Evolutionary conservation across 306 rosid species (phyloP).

Genomic region (Astragalus glycyphyllos): DNA sequence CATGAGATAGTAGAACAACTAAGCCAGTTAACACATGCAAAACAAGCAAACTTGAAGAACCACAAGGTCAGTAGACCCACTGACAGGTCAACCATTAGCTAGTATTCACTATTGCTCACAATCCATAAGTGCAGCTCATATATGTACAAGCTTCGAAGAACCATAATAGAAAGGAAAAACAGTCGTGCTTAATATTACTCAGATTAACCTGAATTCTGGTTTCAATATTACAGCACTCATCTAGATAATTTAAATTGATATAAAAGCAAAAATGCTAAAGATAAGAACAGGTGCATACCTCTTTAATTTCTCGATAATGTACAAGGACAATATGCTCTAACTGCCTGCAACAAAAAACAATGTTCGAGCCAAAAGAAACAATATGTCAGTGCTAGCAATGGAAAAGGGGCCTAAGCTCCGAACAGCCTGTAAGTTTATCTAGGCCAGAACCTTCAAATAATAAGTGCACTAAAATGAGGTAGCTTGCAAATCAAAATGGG

Average conservation of each 20-base stretch:
- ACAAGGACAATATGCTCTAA: slow-evolving; percentile 82
- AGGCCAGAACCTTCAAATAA: background rate
- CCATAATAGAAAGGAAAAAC: slow-evolving; percentile 19
- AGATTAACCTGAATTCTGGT: slow-evolving; percentile 13
- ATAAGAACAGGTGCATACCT: slow-evolving; percentile 50
- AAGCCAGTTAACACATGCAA: slow-evolving; percentile 32
- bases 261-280: slow-evolving; percentile 1
- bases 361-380: slow-evolving; percentile 14
- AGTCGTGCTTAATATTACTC: background rate
- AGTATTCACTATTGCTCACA: slow-evolving; percentile 22
- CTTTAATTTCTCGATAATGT: slow-evolving; percentile 72
- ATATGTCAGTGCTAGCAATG: background rate
- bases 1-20: slow-evolving; percentile 34
- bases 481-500: background rate
- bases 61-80: slow-evolving; percentile 20
- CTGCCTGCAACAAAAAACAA: slow-evolving; percentile 55
- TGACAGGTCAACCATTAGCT: slow-evolving; percentile 5
- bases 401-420: background rate
- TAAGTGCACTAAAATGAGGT: background rate
- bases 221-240: slow-evolving; percentile 29
- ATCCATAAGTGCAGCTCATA: slow-evolving; percentile 6
- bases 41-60: slow-evolving; percentile 15
- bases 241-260: slow-evolving; percentile 12
- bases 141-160: slow-evolving; percentile 12
- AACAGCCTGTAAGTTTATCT: background rate